Percentiles rank a stretch among this genome's conserved stretches.
Conservation (phyloP, 1,284 basidiomycete genomes). For the Coriolopsis trogii region DNA sequence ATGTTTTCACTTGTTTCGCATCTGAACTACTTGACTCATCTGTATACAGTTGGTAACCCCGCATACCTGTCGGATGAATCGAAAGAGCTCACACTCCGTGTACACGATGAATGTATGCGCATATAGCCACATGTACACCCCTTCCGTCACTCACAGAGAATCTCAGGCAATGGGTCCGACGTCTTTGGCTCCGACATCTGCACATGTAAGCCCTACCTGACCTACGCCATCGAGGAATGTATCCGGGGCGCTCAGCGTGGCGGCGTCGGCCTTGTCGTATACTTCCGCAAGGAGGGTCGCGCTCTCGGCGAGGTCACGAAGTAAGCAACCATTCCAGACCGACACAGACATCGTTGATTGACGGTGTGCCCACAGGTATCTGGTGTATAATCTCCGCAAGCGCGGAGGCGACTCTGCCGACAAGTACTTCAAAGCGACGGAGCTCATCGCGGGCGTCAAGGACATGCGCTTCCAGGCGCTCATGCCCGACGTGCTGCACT, state of each 20-base stretch:
- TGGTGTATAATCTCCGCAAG: slow-evolving; percentile 95
- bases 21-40: not conserved
- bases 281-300: slow-evolving; percentile 94
- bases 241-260: slow-evolving; percentile 86
- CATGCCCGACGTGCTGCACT: slow-evolving; percentile 96
- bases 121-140: not conserved
- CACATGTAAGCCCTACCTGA: slow-evolving; percentile 93
- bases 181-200: slow-evolving; percentile 94
- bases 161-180: slow-evolving; percentile 77
- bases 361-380: slow-evolving; percentile 55
- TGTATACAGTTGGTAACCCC: slow-evolving; percentile 72
- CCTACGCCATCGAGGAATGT: slow-evolving; percentile 93
- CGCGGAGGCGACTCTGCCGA: slow-evolving; percentile 91
- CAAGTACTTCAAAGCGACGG: slow-evolving; percentile 94
- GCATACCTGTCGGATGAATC: slow-evolving; percentile 77
- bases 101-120: slow-evolving; percentile 89
- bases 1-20: slow-evolving; percentile 25
- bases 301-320: slow-evolving; percentile 94
- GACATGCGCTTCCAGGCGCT: slow-evolving; percentile 95
- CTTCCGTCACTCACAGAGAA: not conserved
- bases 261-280: slow-evolving; percentile 91
- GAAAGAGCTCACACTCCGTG: slow-evolving; percentile 89
- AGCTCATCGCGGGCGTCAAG: slow-evolving; percentile 93
- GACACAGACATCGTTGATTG: not conserved
- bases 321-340: slow-evolving; percentile 40